Conservation (phyloP, 805 yeast genomes). For the Pichia phayaonensis region DNA sequence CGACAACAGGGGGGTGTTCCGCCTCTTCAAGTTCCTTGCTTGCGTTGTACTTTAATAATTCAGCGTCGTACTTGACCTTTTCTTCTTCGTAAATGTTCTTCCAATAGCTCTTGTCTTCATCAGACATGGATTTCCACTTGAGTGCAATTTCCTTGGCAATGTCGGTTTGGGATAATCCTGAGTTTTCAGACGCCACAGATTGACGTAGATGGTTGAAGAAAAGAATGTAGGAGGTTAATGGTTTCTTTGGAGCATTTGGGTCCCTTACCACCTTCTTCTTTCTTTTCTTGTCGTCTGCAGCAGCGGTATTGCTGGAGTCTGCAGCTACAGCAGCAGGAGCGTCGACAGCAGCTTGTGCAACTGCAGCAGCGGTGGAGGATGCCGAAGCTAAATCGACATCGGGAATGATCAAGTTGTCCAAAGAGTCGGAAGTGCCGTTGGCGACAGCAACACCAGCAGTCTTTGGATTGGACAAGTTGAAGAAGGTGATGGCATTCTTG, state of each 20-base stretch:
- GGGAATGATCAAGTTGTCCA: neutral
- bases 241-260: constrained; percentile 94
- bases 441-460: neutral
- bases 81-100: constrained; percentile 49
- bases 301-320: too few species aligned
- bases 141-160: constrained; percentile 72
- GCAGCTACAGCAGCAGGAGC: neutral
- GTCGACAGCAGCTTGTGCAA: constrained; percentile 1
- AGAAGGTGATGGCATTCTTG: constrained; percentile 68
- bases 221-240: constrained; percentile 78
- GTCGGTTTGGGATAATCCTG: constrained; percentile 66
- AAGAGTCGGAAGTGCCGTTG: neutral
- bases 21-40: neutral
- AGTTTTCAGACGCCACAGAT: constrained; percentile 61
- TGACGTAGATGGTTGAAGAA: constrained; percentile 72
- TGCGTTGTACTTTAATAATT: constrained; percentile 22
- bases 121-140: constrained; percentile 68
- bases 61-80: constrained; percentile 30
- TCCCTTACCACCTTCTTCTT: constrained; percentile 35
- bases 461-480: constrained; percentile 48
- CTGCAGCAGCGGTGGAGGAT: neutral
- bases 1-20: neutral
- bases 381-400: neutral
- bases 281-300: neutral
- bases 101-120: constrained; percentile 66